Base-by-base conservation (phyloP, 176 grass and related monocot species). In the Oryza brachyantha region DNA sequence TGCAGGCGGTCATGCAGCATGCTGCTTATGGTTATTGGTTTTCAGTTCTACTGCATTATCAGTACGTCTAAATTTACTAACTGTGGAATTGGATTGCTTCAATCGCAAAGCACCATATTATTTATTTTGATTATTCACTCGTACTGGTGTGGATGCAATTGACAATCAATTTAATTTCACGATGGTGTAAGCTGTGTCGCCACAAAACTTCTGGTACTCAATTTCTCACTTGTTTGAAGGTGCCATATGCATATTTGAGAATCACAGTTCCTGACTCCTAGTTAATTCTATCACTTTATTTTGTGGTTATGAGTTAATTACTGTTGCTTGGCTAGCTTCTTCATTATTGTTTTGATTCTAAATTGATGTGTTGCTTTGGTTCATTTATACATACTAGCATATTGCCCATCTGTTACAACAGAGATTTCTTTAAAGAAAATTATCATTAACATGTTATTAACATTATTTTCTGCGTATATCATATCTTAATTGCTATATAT, bases 81-180 rank as follows among this genome's bases (percentile, higher is more conserved):
- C n/a, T 41, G 32, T 60, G 37, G 43, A 70, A 27, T 27, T 54
- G 45, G 29, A 68, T 72, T 87, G 34, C 28, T 41, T 64, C 26
- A 35, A 4, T 79, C 24, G 52, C 3, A 21, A 24, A n/a, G 14
- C 5, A 13, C 22, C 39, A 21, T 16, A 24, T 21, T 74, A 5
- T 69, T 19, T 41, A 27, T 21, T 70, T 35, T 70, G 50, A 43
- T 22, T 60, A 25, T 55, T 55, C 14, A 17, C 29, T 70, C 12
- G 5, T 37, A 35, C 19, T 8, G 2, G 35, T n/a, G 67, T 28
- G 25, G 29, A 72, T 50, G n/a, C 17, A 48, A 36, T 64, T 8
- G n/a, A n/a, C n/a, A n/a, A n/a, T n/a, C n/a, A 60, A 28, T 68
- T 61, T 13, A 75, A 10, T 32, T 76, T 16, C 2, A 5, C 12